Base-by-base conservation (phyloP, 805 yeast genomes). In the Brettanomyces custersianus region DNA sequence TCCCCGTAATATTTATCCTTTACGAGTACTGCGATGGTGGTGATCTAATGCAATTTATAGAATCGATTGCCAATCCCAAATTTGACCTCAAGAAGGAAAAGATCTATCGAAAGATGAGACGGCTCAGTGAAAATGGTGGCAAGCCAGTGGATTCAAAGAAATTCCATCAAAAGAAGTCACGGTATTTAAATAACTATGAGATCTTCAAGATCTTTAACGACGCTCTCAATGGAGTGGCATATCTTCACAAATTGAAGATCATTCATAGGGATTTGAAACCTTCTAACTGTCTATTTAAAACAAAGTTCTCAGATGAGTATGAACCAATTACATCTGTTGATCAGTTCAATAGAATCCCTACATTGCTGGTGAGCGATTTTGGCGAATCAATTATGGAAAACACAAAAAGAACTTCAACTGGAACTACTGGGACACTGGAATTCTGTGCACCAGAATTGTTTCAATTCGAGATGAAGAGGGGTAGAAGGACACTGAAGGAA, bases 11-110 rank as follows among this genome's bases (percentile, higher is more conserved):
- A 4, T 87, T 75, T 47, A 81, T 87, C 8, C 60, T 87, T 11
- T 90, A 83, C 54, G 95, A 87, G 51, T 87, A 81, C 52, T 87
- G 95, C 51, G 80, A 75, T 34, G 95, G 95, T 12, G 96, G 95
- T 0, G 85, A 85, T 29, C 57, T 87, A 38, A 95, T 87, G 48
- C 82, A 77, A 36, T 67, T 80, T 43, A 63, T 80, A 1, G 45
- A 54, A 5, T 49, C 52, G 40, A 51, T 59, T 35, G 51, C 53
- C 27, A 48, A 52, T 18, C 69, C 73, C 1, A 59, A 57, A 31
- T 48, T 49, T 18, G 58, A 65, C 20, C 55, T 66, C 28, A 49
- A 53, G 7, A 43, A 54, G 43, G 68, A 72, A 39, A 63, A 57
- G 44, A 43, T 51, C 35, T 40, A 45, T 26, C 42, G 60, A 48